Conservation (phyloP, 768 basidiomycete species). For the Xerocomellus intermedius region DNA sequence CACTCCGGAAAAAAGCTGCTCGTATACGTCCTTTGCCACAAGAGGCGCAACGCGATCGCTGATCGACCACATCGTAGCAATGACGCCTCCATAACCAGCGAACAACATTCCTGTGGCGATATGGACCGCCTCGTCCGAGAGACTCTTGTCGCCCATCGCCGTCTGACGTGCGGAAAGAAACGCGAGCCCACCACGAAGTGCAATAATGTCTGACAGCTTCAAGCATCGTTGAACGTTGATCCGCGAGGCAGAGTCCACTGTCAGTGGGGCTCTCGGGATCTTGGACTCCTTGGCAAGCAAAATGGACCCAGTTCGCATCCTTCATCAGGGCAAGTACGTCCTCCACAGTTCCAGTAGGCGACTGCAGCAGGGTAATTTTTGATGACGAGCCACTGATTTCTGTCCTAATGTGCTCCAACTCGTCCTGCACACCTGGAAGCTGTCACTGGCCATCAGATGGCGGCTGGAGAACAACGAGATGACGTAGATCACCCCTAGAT, state of each 20-base stretch:
- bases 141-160: conserved; percentile 33
- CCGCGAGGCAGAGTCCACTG: conserved; percentile 19
- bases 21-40: neutral
- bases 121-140: conserved; percentile 39
- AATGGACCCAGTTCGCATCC: conserved; percentile 19
- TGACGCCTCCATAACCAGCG: conserved; percentile 20
- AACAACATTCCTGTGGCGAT: conserved; percentile 40
- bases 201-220: neutral
- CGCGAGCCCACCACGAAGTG: conserved; percentile 30
- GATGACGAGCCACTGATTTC: too few species aligned
- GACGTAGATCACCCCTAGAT: neutral
- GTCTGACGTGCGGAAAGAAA: conserved; percentile 49
- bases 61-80: conserved; percentile 6
- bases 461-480: conserved; percentile 11
- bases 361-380: neutral
- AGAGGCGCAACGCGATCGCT: neutral
- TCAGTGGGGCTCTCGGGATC: conserved; percentile 18
- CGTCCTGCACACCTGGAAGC: conserved; percentile 7
- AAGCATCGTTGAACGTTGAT: neutral
- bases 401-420: conserved; percentile 20
- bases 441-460: conserved; percentile 1
- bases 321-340: neutral
- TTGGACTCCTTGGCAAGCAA: conserved; percentile 32
- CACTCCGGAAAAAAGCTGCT: neutral
- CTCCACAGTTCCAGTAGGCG: neutral